Evolutionary conservation across 768 basidiomycete genomes (phyloP).

Genomic region (Crepidotus variabilis): DNA sequence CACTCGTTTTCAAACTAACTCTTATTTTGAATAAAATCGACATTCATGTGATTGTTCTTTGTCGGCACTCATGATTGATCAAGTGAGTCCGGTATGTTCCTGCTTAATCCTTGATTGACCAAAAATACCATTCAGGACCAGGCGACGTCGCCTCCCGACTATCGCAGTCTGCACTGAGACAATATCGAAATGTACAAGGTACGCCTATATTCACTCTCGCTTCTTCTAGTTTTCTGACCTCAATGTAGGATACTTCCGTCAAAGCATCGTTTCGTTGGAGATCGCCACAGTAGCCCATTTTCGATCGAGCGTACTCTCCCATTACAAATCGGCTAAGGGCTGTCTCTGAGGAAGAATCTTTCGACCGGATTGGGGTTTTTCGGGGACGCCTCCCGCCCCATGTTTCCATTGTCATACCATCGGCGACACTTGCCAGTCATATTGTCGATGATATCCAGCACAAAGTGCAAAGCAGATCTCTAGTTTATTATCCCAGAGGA

Average conservation of each 20-base stretch:
- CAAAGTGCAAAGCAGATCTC: conserved; percentile 18
- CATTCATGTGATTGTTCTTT: conserved; percentile 14
- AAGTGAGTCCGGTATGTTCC: conserved; percentile 3
- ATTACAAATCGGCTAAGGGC: conserved; percentile 10
- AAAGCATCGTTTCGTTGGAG: conserved; percentile 18
- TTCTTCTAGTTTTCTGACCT: background rate
- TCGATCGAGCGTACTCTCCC: conserved; percentile 4
- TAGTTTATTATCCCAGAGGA: conserved; percentile 18
- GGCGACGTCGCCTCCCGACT: background rate
- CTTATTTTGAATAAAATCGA: conserved; percentile 10
- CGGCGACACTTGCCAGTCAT: conserved; percentile 18
- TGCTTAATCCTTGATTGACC: background rate
- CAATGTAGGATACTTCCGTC: conserved; percentile 10
- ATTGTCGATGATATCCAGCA: conserved; percentile 14
- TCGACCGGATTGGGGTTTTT: conserved; percentile 19
- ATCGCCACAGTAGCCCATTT: conserved; percentile 13
- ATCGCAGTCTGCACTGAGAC: conserved; percentile 16
- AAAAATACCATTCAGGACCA: background rate
- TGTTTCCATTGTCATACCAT: conserved; percentile 14
- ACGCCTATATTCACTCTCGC: background rate
- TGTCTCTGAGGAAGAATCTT: conserved; percentile 21
- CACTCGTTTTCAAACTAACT: conserved; percentile 7
- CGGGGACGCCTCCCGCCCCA: conserved; percentile 12
- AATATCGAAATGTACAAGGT: conserved; percentile 7
- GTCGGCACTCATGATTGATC: conserved; percentile 20